Percentiles rank a stretch among this genome's conserved stretches.
Conservation (phyloP, 768 basidiomycete genomes). For the Suillus tomentosus region DNA sequence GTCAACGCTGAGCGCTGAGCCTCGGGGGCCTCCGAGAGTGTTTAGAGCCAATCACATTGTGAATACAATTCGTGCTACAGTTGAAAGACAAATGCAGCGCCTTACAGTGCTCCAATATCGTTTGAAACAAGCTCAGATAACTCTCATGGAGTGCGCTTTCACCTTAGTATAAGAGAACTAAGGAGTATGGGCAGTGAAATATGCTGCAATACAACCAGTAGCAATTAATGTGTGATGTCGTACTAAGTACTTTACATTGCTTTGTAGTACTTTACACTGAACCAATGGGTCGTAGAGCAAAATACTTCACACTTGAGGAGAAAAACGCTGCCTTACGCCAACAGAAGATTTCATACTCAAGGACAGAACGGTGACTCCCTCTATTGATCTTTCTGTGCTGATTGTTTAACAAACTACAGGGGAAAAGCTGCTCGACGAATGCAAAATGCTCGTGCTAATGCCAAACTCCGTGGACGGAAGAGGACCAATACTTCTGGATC, state of each 20-base stretch:
- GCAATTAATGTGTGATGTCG: not conserved
- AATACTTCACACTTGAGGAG: constrained; percentile 5
- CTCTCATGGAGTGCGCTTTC: not conserved
- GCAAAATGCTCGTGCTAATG: constrained; percentile 2
- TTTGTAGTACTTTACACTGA: not conserved
- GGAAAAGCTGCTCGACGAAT: not conserved
- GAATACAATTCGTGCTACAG: not conserved
- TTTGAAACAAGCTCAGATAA: not conserved
- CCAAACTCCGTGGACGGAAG: not conserved
- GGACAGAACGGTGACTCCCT: not conserved
- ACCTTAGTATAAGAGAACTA: not conserved
- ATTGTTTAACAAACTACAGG: constrained; percentile 5
- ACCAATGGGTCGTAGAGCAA: constrained; percentile 6
- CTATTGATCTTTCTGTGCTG: not conserved
- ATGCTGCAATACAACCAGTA: not conserved
- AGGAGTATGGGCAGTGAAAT: not conserved
- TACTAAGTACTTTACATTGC: not conserved
- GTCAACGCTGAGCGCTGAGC: not conserved
- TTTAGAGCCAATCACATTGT: not conserved
- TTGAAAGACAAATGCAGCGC: not conserved
- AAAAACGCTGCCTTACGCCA: not conserved
- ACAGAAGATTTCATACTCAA: constrained; percentile 4
- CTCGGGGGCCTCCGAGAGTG: not conserved
- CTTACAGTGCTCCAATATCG: not conserved
- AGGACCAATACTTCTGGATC: not conserved